Evolutionary conservation across 2,329 filamentous ascomycete species (phyloP), one percentile per base, ranked within the genome.

Genomic region (Phaeosphaeriaceae sp.): DNA sequence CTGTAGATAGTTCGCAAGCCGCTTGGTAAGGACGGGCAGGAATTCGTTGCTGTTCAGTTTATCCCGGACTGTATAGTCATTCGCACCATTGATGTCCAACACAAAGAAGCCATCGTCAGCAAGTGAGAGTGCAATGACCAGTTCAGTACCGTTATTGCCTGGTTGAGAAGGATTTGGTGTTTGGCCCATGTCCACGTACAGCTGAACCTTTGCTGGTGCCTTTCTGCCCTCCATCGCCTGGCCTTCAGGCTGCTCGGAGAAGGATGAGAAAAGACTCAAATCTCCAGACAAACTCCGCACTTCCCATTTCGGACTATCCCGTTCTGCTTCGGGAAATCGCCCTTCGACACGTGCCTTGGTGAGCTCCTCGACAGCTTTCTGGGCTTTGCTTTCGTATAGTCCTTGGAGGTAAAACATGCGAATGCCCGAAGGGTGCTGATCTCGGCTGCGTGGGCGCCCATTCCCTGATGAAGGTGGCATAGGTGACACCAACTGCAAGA

Each of bases 331-430:
- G 0, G 91, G 82, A 70, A 96, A 97, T 11, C 94, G 87, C 6
- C 89, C 91, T 78, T 97, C 94, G 15, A 97, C 88, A 64, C 90
- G 88, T 9, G 94, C 93, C 79, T 94, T 96, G 49, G 89, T 88
- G 13, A 97, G 84, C 64, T 98, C 95, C 78, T 98, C 94, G 26
- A 88, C 88, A 78, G 92, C 89, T 60, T 90, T 91, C 19, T 84
- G 81, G 1, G 91, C 92, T 74, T 89, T 94, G 24, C 89, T 89
- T 72, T 97, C 91, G 68, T 94, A 94, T 8, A 86, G 80, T 53
- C 92, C 91, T 52, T 89, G 86, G 1, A 97, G 84, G 43, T 90
- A 78, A 71, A 97, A 91, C 65, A 81, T 78, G 23, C 75, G 73
- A 23, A 76, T 67, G 11, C 73, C 74, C n/a, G 68, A 55, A 22